Evolutionary conservation across 106 monocot genomes (phyloP), one percentile per base, ranked within the genome.

Genomic region (Chionographis japonica): DNA sequence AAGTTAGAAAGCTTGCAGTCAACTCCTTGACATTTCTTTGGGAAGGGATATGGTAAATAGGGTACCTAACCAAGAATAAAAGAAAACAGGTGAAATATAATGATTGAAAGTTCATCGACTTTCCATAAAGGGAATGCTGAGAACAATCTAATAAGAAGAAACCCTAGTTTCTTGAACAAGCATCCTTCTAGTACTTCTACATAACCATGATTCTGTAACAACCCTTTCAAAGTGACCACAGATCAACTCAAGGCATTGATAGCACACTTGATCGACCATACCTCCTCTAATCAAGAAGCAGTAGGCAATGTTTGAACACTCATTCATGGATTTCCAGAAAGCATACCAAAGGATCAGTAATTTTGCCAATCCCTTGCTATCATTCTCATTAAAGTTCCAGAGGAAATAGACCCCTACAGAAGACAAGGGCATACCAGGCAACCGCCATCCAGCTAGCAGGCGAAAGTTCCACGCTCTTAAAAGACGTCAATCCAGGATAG

Each of bases 381-480:
- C 38, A 5, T 43, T 15, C 8, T 11, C 17, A 8, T 8, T 65
- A 11, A 52, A 56, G 1, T 69, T 37, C 7, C 8, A 9, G 8
- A 17, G 3, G 27, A 27, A 12, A 51, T 39, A 40, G 18, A 68
- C 14, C 42, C 2, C 6, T 39, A 2, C 51, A 59, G 6, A 62
- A 54, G 35, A 54, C 12, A 54, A 27, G 4, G 19, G 13, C 74
- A 57, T 89, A 97, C 97, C 97, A 97, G 7, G 89, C 86, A 61
- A 97, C 79, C 40, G 97, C 78, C 89, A 97, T 85, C 97, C 97
- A 97, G 73, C 97, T 97, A 52, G 86, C 89, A 62, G 97, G 97
- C 15, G 89, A 85, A 56, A 97, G 89, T 54, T 97, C 97, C 7
- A 46, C 12, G 58, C 86, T 92, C 68, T 74, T 87, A 20, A 92